Evolutionary conservation across 139 green algal genomes (phyloP), one percentile per base, ranked within the genome.

Genomic region (Coelastrella sp.): DNA sequence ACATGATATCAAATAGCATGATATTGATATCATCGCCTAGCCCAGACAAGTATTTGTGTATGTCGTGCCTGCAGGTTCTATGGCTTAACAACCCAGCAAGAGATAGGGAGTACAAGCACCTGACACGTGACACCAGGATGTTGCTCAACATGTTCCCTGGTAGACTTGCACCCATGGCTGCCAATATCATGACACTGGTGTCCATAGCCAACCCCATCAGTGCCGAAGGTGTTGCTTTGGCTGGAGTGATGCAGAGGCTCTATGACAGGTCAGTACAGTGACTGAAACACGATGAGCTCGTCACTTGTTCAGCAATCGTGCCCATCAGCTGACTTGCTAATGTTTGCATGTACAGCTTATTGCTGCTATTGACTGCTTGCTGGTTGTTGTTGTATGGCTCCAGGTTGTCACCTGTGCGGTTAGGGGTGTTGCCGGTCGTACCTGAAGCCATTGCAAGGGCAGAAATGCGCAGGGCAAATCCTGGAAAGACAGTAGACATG

Each of bases 41-140:
- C n/a, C 45, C 45, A 9, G 15, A 57, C 45, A 57, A 57, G 11
- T 13, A 57, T 57, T 23, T 57, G 45, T 13, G 11, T 7, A n/a
- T 51, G 67, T 76, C n/a, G n/a, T 9, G 3, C 8, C 35, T 71
- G 19, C 82, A 89, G 48, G 87, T 96, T 35, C 37, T 88, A 3
- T 98, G 85, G 72, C 66, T 97, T 5, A 99, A 99, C 84, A 86
- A 99, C 87, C 85, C 98, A 43, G 95, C 98, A 85, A 91, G 79
- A 25, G 96, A 98, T 81, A 86, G 72, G 15, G 15, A 59, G 5
- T 51, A 85, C 25, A 27, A 50, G 5, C 64, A 68, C 45, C 45
- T 85, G 45, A 35, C 7, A 27, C 53, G 34, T 21, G n/a, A 78
- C 45, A 37, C 76, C 38, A 37, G 48, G 27, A 27, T 43, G 50